Percentiles rank a stretch among this genome's conserved stretches.
Evolutionary conservation across 148 eudicot species (phyloP).

Genomic region (Persicaria tinctoria): DNA sequence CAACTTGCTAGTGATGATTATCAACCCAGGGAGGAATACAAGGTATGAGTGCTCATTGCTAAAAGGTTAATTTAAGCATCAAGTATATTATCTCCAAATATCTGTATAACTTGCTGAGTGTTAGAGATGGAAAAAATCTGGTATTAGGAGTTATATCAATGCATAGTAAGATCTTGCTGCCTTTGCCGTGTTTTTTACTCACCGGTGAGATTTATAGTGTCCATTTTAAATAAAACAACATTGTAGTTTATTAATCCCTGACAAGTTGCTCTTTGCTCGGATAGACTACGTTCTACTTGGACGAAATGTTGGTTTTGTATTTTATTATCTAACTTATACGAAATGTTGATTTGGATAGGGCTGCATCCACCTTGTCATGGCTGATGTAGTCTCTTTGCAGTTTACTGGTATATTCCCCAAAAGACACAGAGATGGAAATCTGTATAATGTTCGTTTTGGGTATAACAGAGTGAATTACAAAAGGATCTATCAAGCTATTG

Average conservation of each 20-base stretch:
- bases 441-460: conserved; percentile 62
- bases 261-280: not conserved
- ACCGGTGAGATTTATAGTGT: not conserved
- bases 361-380: conserved; percentile 74
- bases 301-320: not conserved
- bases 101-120: not conserved
- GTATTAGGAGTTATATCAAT: not conserved
- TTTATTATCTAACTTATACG: not conserved
- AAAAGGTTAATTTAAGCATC: not conserved
- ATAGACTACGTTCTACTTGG: not conserved
- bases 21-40: conserved; percentile 28
- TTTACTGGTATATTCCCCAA: conserved; percentile 51
- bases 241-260: not conserved
- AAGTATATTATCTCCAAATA: not conserved
- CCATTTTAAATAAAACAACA: not conserved
- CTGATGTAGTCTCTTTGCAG: conserved; percentile 66
- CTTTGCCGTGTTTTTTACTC: not conserved
- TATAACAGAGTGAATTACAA: conserved; percentile 57
- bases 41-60: conserved; percentile 32
- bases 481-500: conserved; percentile 70
- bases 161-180: not conserved
- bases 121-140: too few species aligned
- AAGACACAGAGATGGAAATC: conserved; percentile 27
- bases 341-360: conserved; percentile 44
- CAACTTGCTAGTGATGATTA: conserved; percentile 32